Percentiles rank a stretch among this genome's conserved stretches.
These are phyloP conservation scores for Diaporthe australafricana DNA, from an alignment of 2,329 filamentous ascomycete genomes.

Conservation along the genomic window DNA sequence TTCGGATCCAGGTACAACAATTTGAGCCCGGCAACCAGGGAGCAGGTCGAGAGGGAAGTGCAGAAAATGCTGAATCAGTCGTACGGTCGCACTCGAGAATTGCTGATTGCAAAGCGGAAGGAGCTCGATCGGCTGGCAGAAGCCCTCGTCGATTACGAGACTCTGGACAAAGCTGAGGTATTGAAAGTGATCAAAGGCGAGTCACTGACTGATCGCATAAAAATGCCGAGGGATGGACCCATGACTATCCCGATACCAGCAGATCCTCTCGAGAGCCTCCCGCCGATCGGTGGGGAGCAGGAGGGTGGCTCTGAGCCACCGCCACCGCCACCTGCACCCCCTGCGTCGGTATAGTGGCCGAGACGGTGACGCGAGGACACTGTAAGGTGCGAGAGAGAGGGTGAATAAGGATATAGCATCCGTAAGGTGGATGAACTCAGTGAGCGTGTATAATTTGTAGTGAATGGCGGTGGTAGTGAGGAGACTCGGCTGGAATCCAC, in stretches of 20 bases:
- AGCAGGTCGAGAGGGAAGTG: slow-evolving; percentile 89
- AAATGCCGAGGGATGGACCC: slow-evolving; percentile 63
- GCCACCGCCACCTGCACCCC: slow-evolving; percentile 34
- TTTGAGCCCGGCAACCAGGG: slow-evolving; percentile 87
- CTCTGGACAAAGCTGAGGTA: slow-evolving; percentile 88
- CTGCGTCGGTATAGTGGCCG: slow-evolving; percentile 28
- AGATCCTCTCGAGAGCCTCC: slow-evolving; percentile 37
- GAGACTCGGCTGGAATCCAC: not conserved
- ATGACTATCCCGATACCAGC: slow-evolving; percentile 73
- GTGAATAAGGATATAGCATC: not conserved
- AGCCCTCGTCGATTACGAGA: slow-evolving; percentile 94
- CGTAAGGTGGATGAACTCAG: not conserved
- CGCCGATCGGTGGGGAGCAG: slow-evolving; percentile 34
- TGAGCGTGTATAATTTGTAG: slow-evolving; percentile 24
- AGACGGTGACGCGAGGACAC: not conserved
- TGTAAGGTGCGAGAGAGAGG: not conserved
- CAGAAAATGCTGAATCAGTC: slow-evolving; percentile 86
- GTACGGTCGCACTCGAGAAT: slow-evolving; percentile 76
- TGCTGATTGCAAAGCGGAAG: slow-evolving; percentile 80
- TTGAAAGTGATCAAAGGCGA: slow-evolving; percentile 90
- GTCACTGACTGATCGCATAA: slow-evolving; percentile 77
- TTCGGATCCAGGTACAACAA: slow-evolving; percentile 83
- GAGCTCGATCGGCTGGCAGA: slow-evolving; percentile 90
- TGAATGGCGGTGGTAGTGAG: not conserved
- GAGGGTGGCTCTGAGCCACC: slow-evolving; percentile 32